phyloP scores from a whole-genome alignment of 73 alveolate species.

The Paramecium bursaria region DNA sequence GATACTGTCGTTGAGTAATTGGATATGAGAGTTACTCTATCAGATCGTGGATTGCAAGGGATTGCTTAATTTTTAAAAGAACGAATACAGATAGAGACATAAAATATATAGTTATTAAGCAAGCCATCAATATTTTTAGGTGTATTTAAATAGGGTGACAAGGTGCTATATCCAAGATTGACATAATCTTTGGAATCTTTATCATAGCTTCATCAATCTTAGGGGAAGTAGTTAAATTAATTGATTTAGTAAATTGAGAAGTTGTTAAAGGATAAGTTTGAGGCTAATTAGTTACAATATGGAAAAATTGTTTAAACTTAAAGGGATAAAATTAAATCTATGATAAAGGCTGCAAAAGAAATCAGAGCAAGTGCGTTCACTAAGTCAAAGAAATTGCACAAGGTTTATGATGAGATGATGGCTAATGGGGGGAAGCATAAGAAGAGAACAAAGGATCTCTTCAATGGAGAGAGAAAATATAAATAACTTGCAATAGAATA shows the following conservation, averaged over 20 bases:
- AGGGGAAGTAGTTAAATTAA: slow-evolving; percentile 4
- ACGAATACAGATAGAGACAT: neutral
- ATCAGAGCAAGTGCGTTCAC: neutral
- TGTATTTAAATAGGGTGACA: slow-evolving; percentile 17
- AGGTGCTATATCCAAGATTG: slow-evolving; percentile 15
- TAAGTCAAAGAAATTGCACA: neutral
- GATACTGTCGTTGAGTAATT: neutral
- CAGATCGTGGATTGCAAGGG: neutral
- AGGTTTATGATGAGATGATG: slow-evolving; percentile 52
- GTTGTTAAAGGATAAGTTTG: slow-evolving; percentile 45
- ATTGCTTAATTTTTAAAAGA: neutral
- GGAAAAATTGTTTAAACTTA: neutral
- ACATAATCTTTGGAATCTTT: neutral
- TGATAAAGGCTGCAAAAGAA: neutral
- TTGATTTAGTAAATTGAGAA: slow-evolving; percentile 39
- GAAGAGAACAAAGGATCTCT: slow-evolving; percentile 19
- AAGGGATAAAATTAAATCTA: neutral
- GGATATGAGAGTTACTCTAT: slow-evolving; percentile 4
- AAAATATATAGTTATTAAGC: slow-evolving; percentile 5
- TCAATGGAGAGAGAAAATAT: slow-evolving; percentile 33
- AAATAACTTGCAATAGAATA: neutral
- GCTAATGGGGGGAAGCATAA: slow-evolving; percentile 56
- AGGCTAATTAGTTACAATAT: too few species aligned
- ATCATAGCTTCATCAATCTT: neutral
- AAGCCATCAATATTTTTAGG: neutral